A percentile compares a stretch with the other conserved stretches of the same genome.
Conservation (phyloP, 148 eudicot species). For the Rheum nobile region DNA sequence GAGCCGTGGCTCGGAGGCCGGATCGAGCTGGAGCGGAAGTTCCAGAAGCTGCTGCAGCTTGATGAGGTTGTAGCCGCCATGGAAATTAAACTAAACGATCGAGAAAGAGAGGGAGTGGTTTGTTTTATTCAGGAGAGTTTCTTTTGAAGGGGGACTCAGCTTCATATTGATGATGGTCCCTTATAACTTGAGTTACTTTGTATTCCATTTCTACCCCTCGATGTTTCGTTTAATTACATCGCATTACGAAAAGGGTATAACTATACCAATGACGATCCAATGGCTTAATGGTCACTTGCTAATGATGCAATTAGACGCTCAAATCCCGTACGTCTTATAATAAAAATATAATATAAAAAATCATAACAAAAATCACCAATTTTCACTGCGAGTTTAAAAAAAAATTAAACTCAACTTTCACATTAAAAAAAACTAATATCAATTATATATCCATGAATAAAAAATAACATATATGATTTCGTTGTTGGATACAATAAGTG, state of each 20-base stretch:
- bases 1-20: background rate
- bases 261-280: background rate
- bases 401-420: too few relatives aligned
- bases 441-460: too few relatives aligned
- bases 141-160: background rate
- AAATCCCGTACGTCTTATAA: background rate
- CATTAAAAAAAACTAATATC: too few relatives aligned
- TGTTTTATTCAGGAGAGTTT: background rate
- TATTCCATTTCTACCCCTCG: background rate
- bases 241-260: background rate
- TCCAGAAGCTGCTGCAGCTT: conserved; percentile 23
- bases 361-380: too few relatives aligned
- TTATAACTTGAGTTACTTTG: background rate
- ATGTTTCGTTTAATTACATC: background rate
- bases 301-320: background rate
- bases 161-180: background rate
- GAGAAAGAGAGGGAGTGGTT: background rate
- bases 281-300: background rate
- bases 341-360: too few relatives aligned
- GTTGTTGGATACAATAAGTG: too few relatives aligned
- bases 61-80: conserved; percentile 26
- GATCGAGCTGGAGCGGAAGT: conserved; percentile 2
- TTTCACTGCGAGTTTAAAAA: too few relatives aligned
- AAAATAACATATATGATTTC: too few relatives aligned
- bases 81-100: background rate